Conservation (phyloP, 257 asterid genomes). For the Marsdenia floribunda region DNA sequence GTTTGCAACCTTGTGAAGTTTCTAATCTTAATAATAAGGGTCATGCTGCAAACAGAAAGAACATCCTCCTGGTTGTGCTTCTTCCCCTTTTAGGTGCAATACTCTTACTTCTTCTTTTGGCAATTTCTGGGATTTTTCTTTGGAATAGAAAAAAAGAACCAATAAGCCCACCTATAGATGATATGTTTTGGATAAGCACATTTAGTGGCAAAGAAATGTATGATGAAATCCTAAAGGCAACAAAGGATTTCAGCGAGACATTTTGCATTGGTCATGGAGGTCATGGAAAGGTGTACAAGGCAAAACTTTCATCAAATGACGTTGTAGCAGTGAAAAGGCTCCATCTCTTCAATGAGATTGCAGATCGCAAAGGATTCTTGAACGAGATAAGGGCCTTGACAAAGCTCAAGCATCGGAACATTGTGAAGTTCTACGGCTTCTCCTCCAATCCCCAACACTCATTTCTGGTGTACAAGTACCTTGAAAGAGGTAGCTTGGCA, state of each 20-base stretch:
- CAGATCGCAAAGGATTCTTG: conserved; percentile 11
- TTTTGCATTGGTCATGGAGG: conserved; percentile 36
- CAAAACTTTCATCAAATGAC: conserved; percentile 1
- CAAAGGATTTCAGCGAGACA: conserved; percentile 19
- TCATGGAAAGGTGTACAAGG: conserved; percentile 32
- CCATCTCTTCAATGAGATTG: conserved; percentile 1
- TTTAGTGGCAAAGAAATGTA: conserved; percentile 28
- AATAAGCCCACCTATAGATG: not conserved
- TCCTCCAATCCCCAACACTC: not conserved
- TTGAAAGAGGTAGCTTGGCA: not conserved
- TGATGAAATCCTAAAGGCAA: conserved; percentile 25
- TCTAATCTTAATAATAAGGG: not conserved
- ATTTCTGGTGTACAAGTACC: not conserved
- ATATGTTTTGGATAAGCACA: conserved; percentile 17
- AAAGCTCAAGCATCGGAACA: not conserved
- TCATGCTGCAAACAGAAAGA: not conserved
- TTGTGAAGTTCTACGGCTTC: not conserved
- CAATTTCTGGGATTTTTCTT: conserved; percentile 9
- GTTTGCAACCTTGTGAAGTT: conserved; percentile 26
- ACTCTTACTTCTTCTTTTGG: conserved; percentile 17
- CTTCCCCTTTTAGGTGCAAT: conserved; percentile 11
- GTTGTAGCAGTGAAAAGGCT: conserved; percentile 17
- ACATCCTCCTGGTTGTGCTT: not conserved
- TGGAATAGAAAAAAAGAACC: not conserved
- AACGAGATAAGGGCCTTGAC: conserved; percentile 23